Evolutionary conservation across 1,284 basidiomycete species (phyloP).

Genomic region (Pyrrhoderma lamaoense): DNA sequence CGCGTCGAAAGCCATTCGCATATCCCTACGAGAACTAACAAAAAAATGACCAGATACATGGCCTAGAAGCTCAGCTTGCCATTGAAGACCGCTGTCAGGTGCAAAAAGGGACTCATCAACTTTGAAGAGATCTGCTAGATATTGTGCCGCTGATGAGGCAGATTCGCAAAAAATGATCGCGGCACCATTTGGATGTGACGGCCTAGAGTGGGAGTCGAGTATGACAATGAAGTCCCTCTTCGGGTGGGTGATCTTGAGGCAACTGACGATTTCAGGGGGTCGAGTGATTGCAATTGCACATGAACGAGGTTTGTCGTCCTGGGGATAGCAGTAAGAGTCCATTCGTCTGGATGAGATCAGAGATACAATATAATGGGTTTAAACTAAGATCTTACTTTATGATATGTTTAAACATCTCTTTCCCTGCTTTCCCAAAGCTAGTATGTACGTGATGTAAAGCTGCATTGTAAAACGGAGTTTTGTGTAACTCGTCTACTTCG

Average conservation of each 20-base stretch:
- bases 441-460: slow-evolving; percentile 33
- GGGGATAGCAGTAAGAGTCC: slow-evolving; percentile 16
- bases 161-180: slow-evolving; percentile 45
- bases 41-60: slow-evolving; percentile 54
- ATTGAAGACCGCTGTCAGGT: slow-evolving; percentile 32
- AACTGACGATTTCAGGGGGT: slow-evolving; percentile 58
- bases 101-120: slow-evolving; percentile 35
- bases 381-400: slow-evolving; percentile 33
- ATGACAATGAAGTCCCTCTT: slow-evolving; percentile 37
- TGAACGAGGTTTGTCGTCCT: neutral
- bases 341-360: slow-evolving; percentile 23
- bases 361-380: neutral
- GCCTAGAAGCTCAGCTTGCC: slow-evolving; percentile 55
- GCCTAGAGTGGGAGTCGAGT: slow-evolving; percentile 61
- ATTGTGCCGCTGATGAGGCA: slow-evolving; percentile 33
- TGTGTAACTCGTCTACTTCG: slow-evolving; percentile 42
- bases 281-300: slow-evolving; percentile 52
- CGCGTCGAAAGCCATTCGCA: slow-evolving; percentile 23
- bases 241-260: slow-evolving; percentile 37
- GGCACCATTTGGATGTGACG: slow-evolving; percentile 48
- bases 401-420: slow-evolving; percentile 35
- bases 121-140: slow-evolving; percentile 42
- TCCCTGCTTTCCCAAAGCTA: slow-evolving; percentile 34
- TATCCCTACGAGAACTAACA: slow-evolving; percentile 25
- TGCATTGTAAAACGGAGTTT: slow-evolving; percentile 30